Conservation (phyloP, 257 asterid genomes). For the Ilex aquifolium region DNA sequence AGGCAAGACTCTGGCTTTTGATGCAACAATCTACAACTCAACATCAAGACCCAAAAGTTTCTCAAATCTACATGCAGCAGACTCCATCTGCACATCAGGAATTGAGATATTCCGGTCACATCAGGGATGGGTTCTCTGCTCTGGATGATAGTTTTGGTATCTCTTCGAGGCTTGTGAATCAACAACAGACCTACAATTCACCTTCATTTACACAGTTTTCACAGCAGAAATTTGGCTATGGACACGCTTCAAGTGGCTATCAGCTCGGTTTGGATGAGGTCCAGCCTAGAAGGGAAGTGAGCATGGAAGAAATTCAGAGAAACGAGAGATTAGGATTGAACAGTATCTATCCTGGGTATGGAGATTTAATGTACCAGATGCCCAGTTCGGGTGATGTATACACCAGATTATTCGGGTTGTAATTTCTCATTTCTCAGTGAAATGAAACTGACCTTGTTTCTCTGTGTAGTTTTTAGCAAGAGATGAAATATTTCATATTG, state of each 20-base stretch:
- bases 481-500: too few relatives aligned
- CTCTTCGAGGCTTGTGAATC: slow-evolving; percentile 43
- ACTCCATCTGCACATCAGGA: slow-evolving; percentile 40
- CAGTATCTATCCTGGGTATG: slow-evolving; percentile 57
- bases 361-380: slow-evolving; percentile 47
- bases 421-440: slow-evolving; percentile 14
- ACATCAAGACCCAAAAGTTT: slow-evolving; percentile 37
- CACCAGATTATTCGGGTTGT: slow-evolving; percentile 60
- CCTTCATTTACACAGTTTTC: slow-evolving; percentile 38
- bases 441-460: slow-evolving; percentile 18
- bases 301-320: slow-evolving; percentile 40
- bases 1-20: slow-evolving; percentile 59
- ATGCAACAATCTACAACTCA: slow-evolving; percentile 50
- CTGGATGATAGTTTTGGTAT: slow-evolving; percentile 32
- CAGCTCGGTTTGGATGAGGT: slow-evolving; percentile 35
- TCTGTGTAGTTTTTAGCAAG: slow-evolving; percentile 18
- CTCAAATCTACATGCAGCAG: slow-evolving; percentile 45
- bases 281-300: slow-evolving; percentile 43
- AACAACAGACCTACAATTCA: slow-evolving; percentile 31
- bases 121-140: slow-evolving; percentile 25
- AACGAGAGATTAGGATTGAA: slow-evolving; percentile 53
- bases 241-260: slow-evolving; percentile 40
- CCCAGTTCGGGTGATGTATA: slow-evolving; percentile 59
- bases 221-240: slow-evolving; percentile 41
- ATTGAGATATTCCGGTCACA: slow-evolving; percentile 27